Base-by-base conservation (phyloP, 2,329 filamentous ascomycete species). In the Alternaria panax region DNA sequence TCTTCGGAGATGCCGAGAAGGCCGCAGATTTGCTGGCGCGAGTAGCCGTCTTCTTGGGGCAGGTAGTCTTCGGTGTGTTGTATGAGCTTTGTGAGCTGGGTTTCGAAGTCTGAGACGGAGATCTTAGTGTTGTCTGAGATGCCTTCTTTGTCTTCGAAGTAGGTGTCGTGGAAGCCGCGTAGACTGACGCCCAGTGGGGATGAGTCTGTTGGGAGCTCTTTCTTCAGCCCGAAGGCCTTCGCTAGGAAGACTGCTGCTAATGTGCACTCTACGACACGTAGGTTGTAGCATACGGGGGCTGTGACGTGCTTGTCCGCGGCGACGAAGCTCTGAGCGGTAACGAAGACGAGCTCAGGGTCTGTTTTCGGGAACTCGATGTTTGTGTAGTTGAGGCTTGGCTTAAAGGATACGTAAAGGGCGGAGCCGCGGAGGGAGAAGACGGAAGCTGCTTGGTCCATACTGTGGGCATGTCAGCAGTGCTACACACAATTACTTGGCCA, bases 391-490 rank as follows among this genome's bases (percentile, higher is more conserved):
- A 99, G 89, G 18, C 82, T 84, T 3, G 95, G 95, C 64, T 88
- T 88, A 81, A 99, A 99, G 9, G 90, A 91, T 60, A 97, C 94
- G 75, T 96, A 93, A 42, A 97, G 87, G 9, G 95, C 93, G 38
- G 91, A 92, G 51, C 92, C 93, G 66, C 89, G 88, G 71, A 92
- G 86, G 0, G 93, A 94, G 80, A 99, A 95, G 64, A 99, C 94
- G 0, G 94, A 98, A 32, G 95, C 95, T 14, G 93, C 90, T 81
- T 99, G 95, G 75, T 99, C 95, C 95, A 99, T 98, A 56, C 93
- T 92, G 63, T 61, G 56, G 11, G 34, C 20, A 20, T 28, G 64
- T 79, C 64, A 78, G 73, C 60, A 5, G 8, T 14, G 25, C 3
- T 46, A 0, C 30, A 5, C 9, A 9, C 22, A 12, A 11, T 7